Conservation (phyloP, 176 grass and related monocot genomes). For the Lolium multiflorum region DNA sequence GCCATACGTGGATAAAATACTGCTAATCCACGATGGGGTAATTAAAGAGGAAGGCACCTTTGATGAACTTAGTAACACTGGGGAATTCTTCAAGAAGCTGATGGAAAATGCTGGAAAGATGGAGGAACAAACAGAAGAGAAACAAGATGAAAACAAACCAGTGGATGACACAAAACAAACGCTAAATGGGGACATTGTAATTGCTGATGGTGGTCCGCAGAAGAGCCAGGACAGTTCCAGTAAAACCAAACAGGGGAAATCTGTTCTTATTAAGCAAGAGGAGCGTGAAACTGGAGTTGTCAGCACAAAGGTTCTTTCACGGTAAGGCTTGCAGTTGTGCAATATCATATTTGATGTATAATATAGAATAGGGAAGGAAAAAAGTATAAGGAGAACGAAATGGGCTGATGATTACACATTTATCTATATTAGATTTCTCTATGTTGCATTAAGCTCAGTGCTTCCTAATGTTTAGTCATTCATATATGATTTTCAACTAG, state of each 20-base stretch:
- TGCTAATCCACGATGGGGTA: constrained; percentile 88
- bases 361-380: not conserved
- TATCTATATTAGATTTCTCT: not conserved
- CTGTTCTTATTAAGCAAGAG: constrained; percentile 96
- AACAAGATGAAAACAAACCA: constrained; percentile 60
- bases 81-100: constrained; percentile 86
- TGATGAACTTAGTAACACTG: constrained; percentile 89
- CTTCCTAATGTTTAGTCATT: constrained; percentile 16
- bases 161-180: constrained; percentile 51
- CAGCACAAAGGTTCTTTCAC: constrained; percentile 84
- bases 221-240: constrained; percentile 58
- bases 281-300: constrained; percentile 99
- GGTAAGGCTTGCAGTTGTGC: constrained; percentile 54
- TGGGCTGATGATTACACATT: not conserved
- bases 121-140: constrained; percentile 95
- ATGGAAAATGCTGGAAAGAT: constrained; percentile 99
- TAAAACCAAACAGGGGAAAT: constrained; percentile 84
- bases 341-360: not conserved
- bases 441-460: not conserved
- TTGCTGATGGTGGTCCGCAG: constrained; percentile 43
- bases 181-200: constrained; percentile 56
- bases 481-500: constrained; percentile 30
- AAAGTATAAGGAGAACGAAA: not conserved
- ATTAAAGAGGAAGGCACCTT: constrained; percentile 97
- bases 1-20: constrained; percentile 91